Conservation (phyloP, 371 early-diverging fungal genomes). For the Lichtheimia corymbifera region DNA sequence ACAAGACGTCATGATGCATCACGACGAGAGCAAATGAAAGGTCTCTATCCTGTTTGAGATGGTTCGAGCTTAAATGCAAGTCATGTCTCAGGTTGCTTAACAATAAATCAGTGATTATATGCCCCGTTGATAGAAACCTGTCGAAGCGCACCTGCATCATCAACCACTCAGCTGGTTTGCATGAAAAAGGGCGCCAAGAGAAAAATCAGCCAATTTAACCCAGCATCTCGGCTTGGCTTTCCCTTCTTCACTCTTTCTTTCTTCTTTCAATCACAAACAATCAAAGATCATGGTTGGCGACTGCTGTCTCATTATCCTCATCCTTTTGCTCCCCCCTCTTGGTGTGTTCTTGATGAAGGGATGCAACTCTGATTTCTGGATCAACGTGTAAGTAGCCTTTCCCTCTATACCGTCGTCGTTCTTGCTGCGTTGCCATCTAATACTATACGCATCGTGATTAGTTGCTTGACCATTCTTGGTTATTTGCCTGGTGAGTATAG, state of each 20-base stretch:
- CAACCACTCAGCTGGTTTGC: too few species aligned
- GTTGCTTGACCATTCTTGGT: constrained; percentile 38
- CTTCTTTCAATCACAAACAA: not conserved
- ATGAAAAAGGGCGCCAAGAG: too few species aligned
- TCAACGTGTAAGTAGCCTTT: constrained; percentile 41
- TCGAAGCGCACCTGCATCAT: too few species aligned
- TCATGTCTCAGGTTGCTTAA: too few species aligned
- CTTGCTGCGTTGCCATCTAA: not conserved
- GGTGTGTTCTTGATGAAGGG: constrained; percentile 51
- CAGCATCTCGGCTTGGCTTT: too few species aligned
- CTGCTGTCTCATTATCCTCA: constrained; percentile 50
- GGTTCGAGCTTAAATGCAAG: too few species aligned
- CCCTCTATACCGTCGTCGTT: not conserved
- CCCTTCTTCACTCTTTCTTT: not conserved
- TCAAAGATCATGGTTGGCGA: constrained; percentile 30
- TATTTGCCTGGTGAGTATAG: constrained; percentile 31
- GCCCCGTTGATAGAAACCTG: too few species aligned
- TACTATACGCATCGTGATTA: constrained; percentile 3
- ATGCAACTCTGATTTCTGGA: constrained; percentile 48
- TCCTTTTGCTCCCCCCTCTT: constrained; percentile 44
- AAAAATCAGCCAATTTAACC: too few species aligned
- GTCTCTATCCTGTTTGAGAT: too few species aligned
- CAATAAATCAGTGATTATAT: too few species aligned
- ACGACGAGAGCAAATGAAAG: too few species aligned
- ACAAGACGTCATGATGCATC: too few species aligned